Evolutionary conservation across 495 filamentous ascomycete genomes (phyloP).

Genomic region (Aspergillus ostianus): DNA sequence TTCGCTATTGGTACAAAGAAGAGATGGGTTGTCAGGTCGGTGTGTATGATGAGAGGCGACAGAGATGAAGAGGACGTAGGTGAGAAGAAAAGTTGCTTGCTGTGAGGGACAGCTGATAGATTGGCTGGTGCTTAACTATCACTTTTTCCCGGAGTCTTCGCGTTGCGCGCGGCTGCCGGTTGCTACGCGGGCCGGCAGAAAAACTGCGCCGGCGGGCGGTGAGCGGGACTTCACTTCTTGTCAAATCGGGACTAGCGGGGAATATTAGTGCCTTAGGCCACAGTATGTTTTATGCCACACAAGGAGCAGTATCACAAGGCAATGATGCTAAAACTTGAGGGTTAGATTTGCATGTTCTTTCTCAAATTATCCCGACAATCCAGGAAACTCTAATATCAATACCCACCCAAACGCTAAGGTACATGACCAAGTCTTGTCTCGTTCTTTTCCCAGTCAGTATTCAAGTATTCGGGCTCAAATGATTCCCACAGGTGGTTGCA

Average conservation of each 20-base stretch:
- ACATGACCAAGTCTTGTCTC: too few species aligned
- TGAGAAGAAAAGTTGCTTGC: slow-evolving; percentile 1
- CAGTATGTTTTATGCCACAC: too few species aligned
- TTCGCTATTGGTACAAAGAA: background rate
- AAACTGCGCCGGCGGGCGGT: background rate
- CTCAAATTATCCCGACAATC: too few species aligned
- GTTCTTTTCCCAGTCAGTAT: too few species aligned
- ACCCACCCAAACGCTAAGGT: too few species aligned
- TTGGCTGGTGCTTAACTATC: slow-evolving; percentile 1
- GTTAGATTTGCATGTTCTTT: too few species aligned
- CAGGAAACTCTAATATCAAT: too few species aligned
- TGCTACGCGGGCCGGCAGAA: background rate
- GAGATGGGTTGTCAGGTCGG: slow-evolving; percentile 2
- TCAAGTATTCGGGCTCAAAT: too few species aligned
- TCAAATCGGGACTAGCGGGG: background rate
- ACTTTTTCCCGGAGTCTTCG: slow-evolving; percentile 31
- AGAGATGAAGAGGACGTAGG: background rate
- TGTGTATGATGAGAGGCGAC: background rate
- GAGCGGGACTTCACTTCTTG: background rate
- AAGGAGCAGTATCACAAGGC: too few species aligned
- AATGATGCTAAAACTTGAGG: too few species aligned
- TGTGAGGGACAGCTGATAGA: background rate
- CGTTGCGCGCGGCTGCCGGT: slow-evolving; percentile 28
- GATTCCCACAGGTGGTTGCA: too few species aligned
- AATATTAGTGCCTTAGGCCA: background rate